These are phyloP conservation scores for Fusarium odoratissimum DNA, from an alignment of 2,329 filamentous ascomycete species.

Conservation along the genomic window DNA sequence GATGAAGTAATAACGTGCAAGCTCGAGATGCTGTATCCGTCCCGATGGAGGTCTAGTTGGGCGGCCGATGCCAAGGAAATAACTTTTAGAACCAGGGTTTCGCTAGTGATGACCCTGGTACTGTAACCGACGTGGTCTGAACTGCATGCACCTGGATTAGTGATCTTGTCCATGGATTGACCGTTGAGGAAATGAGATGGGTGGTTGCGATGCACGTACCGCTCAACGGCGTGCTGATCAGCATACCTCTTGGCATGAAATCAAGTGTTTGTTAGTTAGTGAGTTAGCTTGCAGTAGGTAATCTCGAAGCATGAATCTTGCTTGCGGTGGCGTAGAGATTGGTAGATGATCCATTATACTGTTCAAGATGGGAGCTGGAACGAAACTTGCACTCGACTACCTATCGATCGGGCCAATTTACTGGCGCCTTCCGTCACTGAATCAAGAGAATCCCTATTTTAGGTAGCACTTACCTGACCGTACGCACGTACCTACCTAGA, in stretches of 20 bases:
- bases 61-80: slow-evolving; percentile 38
- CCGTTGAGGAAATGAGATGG: slow-evolving; percentile 23
- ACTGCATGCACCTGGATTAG: slow-evolving; percentile 41
- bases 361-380: not conserved
- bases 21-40: not conserved
- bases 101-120: slow-evolving; percentile 35
- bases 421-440: not conserved
- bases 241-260: not conserved
- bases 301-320: not conserved
- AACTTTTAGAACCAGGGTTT: slow-evolving; percentile 29
- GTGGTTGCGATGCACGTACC: slow-evolving; percentile 33
- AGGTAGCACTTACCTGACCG: not conserved
- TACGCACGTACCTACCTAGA: not conserved
- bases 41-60: slow-evolving; percentile 18
- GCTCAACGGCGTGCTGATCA: slow-evolving; percentile 26
- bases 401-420: not conserved
- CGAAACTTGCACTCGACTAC: not conserved
- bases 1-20: slow-evolving; percentile 29
- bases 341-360: not conserved
- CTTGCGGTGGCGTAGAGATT: not conserved
- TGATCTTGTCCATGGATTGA: slow-evolving; percentile 34
- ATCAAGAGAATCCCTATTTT: not conserved
- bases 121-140: slow-evolving; percentile 28
- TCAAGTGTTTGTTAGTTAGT: slow-evolving; percentile 1
- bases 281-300: not conserved